Evolutionary conservation across 257 asterid genomes (phyloP), one percentile per base, ranked within the genome.

Genomic region (Ajuga chamaepitys): DNA sequence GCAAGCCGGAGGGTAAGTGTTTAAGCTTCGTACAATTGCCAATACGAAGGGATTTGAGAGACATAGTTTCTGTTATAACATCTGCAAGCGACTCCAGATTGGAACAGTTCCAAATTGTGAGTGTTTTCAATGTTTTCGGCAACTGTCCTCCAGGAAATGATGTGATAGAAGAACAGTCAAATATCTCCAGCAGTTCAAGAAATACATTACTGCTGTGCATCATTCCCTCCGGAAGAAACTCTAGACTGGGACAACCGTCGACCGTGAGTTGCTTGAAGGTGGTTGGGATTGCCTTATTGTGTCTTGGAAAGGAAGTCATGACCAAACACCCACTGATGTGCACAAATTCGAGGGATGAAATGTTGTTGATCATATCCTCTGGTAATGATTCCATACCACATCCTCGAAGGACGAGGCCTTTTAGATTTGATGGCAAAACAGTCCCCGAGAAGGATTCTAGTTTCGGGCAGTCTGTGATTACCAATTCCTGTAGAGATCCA

Each of bases 191-290:
- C 63, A 73, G 73, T 67, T 80, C 80, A 40, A 79, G 83, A 11
- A 26, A 76, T 1, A 20, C 47, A 30, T 82, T 77, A 62, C 30
- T 72, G 57, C 42, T 62, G 58, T 74, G 80, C 76, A 75, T 82
- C 74, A 79, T 71, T 44, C 83, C 85, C 69, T 69, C 71, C 22
- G 85, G 85, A 41, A 82, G 85, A 53, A 63, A 68, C 78, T 82
- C 85, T 26, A 77, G 70, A 59, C 65, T 58, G 46, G 83, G 82
- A 52, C 84, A 76, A 18, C 45, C 62, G 71, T 76, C 85, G 11
- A 79, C 50, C 6, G 74, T 74, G 66, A 82, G 75, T 42, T 79
- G 83, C 70, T 82, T 80, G 71, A 71, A 79, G 18, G 82, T 79
- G 47, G 81, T 82, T 40, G 85, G 82, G 32, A 68, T 47, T 22